Percentiles rank a stretch among this genome's conserved stretches.
Conservation (phyloP, 73 alveolate genomes). For the Stentor coeruleus region DNA sequence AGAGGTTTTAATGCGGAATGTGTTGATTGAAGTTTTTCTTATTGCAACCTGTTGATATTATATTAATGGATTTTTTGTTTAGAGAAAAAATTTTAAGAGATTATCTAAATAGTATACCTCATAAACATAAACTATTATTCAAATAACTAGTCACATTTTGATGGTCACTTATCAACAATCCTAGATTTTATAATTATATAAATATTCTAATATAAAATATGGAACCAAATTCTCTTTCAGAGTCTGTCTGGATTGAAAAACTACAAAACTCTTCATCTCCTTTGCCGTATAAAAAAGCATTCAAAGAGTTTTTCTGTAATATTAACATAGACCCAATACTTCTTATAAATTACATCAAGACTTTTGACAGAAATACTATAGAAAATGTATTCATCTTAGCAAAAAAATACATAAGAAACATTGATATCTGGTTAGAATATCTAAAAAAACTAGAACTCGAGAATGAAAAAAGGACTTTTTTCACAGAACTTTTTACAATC, state of each 20-base stretch:
- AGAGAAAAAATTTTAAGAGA: too few species aligned
- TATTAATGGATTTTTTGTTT: too few species aligned
- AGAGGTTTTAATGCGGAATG: too few species aligned
- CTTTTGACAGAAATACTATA: neutral
- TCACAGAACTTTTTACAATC: neutral
- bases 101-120: too few species aligned
- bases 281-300: neutral
- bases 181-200: too few species aligned
- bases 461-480: neutral
- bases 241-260: neutral
- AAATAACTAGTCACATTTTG: too few species aligned
- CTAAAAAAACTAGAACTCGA: neutral
- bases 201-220: too few species aligned
- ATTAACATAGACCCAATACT: neutral
- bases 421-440: neutral
- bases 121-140: too few species aligned
- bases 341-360: neutral
- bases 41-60: too few species aligned
- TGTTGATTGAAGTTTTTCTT: too few species aligned
- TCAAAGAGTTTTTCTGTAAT: constrained; percentile 14
- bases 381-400: neutral
- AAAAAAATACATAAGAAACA: neutral
- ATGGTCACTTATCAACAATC: too few species aligned
- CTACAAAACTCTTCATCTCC: neutral
- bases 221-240: constrained; percentile 4